Base-by-base conservation (phyloP, 2,329 filamentous ascomycete species). In the Fusarium dimerum region DNA sequence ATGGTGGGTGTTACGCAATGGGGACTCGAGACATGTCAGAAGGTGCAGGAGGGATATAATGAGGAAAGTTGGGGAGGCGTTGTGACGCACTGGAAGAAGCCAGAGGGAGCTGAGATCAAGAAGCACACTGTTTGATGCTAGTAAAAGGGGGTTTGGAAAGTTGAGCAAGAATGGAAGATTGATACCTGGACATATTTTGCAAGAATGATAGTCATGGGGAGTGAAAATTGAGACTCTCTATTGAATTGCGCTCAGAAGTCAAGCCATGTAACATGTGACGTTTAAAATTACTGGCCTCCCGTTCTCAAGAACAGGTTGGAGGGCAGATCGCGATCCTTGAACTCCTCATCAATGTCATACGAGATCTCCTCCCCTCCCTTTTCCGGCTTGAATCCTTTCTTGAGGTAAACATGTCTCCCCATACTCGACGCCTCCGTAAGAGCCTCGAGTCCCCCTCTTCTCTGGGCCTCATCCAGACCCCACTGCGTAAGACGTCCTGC, bases 41-140 rank as follows among this genome's bases (percentile, higher is more conserved):
- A 81, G 69, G 77, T 82, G 15, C 81, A 84, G 74, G 78, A 84
- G 59, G 82, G 82, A 51, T 95, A 94, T 66, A 92, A 85, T 67
- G 83, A 86, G 51, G 88, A 95, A 76, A 92, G 89, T 68, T 96
- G 91, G 91, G 85, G 78, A 29, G 80, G 80, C 1, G 73, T 89
- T 47, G 82, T 83, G 70, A 78, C 84, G 41, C 82, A 88, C 66
- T 89, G 86, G 78, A 72, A 73, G 65, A 65, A 64, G 62, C 76
- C 78, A 0, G 70, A 72, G 36, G 73, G 68, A 1, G 50, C 61
- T 32, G 55, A 67, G 52, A 64, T 71, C 11, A 65, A 63, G 46
- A 47, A 54, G 12, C 64, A 66, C 38, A 53, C 61, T 15, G 45
- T 61, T 36, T 36, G 32, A 36, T 36, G 3, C 61, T 43, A 18